These are phyloP conservation scores for Leccinum griseonigrum DNA, from an alignment of 1,284 basidiomycete species.

Conservation along the genomic window DNA sequence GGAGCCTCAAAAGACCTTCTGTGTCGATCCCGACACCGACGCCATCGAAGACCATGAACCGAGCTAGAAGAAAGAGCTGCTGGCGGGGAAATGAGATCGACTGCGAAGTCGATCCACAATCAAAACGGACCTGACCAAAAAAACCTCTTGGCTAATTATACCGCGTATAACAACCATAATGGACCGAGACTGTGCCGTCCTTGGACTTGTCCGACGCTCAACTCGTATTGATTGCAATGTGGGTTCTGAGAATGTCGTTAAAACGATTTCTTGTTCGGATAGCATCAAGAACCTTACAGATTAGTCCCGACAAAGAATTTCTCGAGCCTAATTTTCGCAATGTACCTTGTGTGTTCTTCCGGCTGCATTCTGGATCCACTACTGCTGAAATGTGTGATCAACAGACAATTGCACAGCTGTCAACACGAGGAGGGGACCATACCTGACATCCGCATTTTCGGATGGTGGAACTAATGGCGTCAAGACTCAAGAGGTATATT, in stretches of 20 bases:
- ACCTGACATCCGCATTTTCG: slow-evolving; percentile 75
- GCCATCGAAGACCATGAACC: slow-evolving; percentile 39
- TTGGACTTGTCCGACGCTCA: too few species aligned
- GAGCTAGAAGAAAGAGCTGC: slow-evolving; percentile 36
- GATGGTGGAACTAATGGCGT: slow-evolving; percentile 76
- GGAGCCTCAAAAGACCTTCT: slow-evolving; percentile 23
- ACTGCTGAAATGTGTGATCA: slow-evolving; percentile 75
- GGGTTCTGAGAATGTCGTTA: too few species aligned
- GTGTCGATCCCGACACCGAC: slow-evolving; percentile 41
- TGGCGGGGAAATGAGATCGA: slow-evolving; percentile 35
- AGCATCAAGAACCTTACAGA: too few species aligned
- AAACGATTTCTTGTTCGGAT: too few species aligned
- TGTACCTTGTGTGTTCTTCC: slow-evolving; percentile 85
- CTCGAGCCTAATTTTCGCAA: slow-evolving; percentile 98
- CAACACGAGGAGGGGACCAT: slow-evolving; percentile 87
- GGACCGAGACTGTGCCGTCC: neutral
- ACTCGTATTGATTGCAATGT: too few species aligned
- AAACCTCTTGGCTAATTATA: slow-evolving; percentile 16
- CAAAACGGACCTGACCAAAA: slow-evolving; percentile 25
- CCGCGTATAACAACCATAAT: slow-evolving; percentile 22
- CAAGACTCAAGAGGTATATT: slow-evolving; percentile 68
- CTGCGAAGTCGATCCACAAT: slow-evolving; percentile 47
- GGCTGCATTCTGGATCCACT: slow-evolving; percentile 56
- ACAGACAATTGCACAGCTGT: slow-evolving; percentile 85
- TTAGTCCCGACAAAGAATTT: slow-evolving; percentile 88